A percentile compares a stretch with the other conserved stretches of the same genome.
Evolutionary conservation across 805 yeast genomes (phyloP).

Genomic region (Citeromyces nyonsensis): DNA sequence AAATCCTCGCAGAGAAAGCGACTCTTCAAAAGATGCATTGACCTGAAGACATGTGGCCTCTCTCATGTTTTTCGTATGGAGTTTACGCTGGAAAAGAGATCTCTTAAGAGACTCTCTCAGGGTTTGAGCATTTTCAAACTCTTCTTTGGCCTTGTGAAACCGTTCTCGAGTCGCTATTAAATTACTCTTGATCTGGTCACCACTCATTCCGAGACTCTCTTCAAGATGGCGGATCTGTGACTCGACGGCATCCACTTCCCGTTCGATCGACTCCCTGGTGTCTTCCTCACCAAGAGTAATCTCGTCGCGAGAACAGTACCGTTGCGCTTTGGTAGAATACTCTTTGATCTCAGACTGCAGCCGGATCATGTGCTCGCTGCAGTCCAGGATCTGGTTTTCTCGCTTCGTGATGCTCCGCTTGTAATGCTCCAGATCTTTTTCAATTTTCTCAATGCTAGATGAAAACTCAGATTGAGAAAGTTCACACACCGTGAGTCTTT

Average conservation of each 20-base stretch:
- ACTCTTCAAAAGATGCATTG: slow-evolving; percentile 37
- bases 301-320: slow-evolving; percentile 30
- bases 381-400: slow-evolving; percentile 3
- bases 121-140: slow-evolving; percentile 16
- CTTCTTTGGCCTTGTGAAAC: slow-evolving; percentile 23
- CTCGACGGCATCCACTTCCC: slow-evolving; percentile 29
- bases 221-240: slow-evolving; percentile 35
- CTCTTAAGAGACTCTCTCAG: slow-evolving; percentile 13
- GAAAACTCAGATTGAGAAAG: neutral
- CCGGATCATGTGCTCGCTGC: slow-evolving; percentile 4
- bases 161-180: slow-evolving; percentile 25
- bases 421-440: slow-evolving; percentile 1
- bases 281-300: slow-evolving; percentile 22
- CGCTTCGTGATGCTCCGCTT: slow-evolving; percentile 5
- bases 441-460: neutral
- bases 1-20: slow-evolving; percentile 54
- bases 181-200: slow-evolving; percentile 35
- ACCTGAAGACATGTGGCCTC: slow-evolving; percentile 28
- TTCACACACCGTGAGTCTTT: slow-evolving; percentile 3
- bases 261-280: slow-evolving; percentile 28
- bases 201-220: slow-evolving; percentile 31
- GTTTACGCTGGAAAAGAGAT: slow-evolving; percentile 26
- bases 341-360: slow-evolving; percentile 4
- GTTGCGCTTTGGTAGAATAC: slow-evolving; percentile 13
- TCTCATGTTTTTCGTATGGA: slow-evolving; percentile 22